These are phyloP conservation scores for Orbilia oligospora DNA, from an alignment of 2,329 filamentous ascomycete genomes.

Conservation along the genomic window DNA sequence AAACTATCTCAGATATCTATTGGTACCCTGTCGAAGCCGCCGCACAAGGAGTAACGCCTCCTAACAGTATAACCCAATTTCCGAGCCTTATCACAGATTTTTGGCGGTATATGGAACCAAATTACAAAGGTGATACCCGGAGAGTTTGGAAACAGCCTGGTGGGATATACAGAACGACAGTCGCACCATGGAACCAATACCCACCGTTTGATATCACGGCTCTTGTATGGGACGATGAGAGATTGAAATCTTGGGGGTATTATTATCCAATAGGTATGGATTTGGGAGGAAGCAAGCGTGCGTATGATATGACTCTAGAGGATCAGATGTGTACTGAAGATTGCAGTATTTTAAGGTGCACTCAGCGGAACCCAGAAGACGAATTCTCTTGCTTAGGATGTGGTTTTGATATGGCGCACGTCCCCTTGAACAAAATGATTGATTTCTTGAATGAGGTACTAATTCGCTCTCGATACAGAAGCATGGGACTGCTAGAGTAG, in stretches of 20 bases:
- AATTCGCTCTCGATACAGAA: neutral
- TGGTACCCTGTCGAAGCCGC: neutral
- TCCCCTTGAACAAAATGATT: neutral
- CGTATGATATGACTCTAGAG: conserved; percentile 18
- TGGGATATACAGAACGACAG: conserved; percentile 13
- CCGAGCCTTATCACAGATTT: conserved; percentile 7
- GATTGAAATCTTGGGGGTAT: conserved; percentile 46
- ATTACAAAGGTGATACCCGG: neutral
- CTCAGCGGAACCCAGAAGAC: neutral
- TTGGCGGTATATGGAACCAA: conserved; percentile 2
- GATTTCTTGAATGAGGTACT: conserved; percentile 19
- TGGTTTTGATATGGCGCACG: conserved; percentile 7
- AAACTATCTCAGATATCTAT: conserved; percentile 9
- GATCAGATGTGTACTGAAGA: conserved; percentile 28
- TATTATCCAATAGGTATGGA: conserved; percentile 28
- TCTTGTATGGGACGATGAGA: conserved; percentile 39
- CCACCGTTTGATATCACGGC: conserved; percentile 33
- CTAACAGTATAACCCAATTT: conserved; percentile 14
- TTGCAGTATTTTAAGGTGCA: conserved; percentile 20
- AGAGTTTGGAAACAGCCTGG: conserved; percentile 17
- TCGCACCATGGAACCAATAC: conserved; percentile 45
- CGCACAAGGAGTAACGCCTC: neutral
- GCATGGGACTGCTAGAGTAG: neutral
- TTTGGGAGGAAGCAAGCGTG: neutral
- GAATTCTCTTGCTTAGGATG: conserved; percentile 17